phyloP scores from a whole-genome alignment of 1,139 yeast genomes.

The Candida sp. region DNA sequence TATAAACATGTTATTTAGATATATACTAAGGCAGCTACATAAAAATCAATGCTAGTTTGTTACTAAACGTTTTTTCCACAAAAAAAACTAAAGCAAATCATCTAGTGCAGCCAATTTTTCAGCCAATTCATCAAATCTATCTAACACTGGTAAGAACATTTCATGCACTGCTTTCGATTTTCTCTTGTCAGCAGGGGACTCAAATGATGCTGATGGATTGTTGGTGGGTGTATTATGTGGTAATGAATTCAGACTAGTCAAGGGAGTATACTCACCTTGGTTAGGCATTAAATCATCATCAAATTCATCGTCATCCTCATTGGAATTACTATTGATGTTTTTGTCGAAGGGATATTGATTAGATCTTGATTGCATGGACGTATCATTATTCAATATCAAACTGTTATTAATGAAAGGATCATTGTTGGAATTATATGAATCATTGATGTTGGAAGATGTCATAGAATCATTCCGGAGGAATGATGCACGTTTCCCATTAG shows the following conservation, averaged over 20 bases:
- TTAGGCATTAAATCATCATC: slow-evolving; percentile 8
- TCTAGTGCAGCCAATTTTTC: slow-evolving; percentile 44
- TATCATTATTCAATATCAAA: background rate
- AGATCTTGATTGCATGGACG: background rate
- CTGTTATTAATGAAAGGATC: slow-evolving; percentile 1
- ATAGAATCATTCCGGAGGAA: slow-evolving; percentile 1
- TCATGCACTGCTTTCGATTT: slow-evolving; percentile 40
- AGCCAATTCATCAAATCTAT: slow-evolving; percentile 44
- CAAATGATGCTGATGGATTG: slow-evolving; percentile 1
- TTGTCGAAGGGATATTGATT: background rate
- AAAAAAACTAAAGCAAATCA: slow-evolving; percentile 19
- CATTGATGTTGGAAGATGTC: background rate
- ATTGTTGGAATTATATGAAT: background rate
- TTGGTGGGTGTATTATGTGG: background rate
- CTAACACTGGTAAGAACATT: slow-evolving; percentile 44
- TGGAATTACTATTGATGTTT: background rate
- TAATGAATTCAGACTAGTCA: slow-evolving; percentile 37
- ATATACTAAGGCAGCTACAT: too few species aligned
- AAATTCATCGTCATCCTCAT: slow-evolving; percentile 5
- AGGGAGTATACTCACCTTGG: slow-evolving; percentile 26
- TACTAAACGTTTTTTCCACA: too few species aligned
- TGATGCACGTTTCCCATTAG: slow-evolving; percentile 1
- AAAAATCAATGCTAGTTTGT: too few species aligned
- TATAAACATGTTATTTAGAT: too few species aligned
- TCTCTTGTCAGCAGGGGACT: slow-evolving; percentile 14